phyloP scores from a whole-genome alignment of 129 eudicot species.

The Flaveria linearis region DNA sequence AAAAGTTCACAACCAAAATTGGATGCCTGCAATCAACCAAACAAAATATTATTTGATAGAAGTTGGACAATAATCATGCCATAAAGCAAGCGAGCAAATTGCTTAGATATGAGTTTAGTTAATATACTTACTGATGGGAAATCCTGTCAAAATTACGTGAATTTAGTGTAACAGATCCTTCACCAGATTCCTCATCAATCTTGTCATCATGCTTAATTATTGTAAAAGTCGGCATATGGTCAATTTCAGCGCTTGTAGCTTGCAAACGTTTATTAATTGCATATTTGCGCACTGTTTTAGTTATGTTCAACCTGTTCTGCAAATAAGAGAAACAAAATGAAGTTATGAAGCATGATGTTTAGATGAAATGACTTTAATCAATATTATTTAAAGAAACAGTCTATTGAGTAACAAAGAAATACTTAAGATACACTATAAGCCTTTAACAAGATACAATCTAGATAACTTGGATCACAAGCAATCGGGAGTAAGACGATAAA shows the following conservation, averaged over 20 bases:
- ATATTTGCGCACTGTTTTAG: constrained; percentile 78
- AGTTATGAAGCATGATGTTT: constrained; percentile 18
- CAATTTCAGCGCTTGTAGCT: constrained; percentile 65
- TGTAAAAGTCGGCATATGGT: constrained; percentile 45
- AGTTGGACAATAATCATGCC: background rate
- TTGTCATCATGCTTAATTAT: constrained; percentile 77
- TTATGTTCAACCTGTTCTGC: constrained; percentile 95
- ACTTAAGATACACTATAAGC: background rate
- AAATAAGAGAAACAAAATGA: constrained; percentile 32
- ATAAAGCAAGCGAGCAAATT: constrained; percentile 2
- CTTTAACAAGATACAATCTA: background rate
- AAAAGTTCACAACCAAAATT: constrained; percentile 76
- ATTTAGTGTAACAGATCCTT: constrained; percentile 70
- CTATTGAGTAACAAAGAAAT: background rate
- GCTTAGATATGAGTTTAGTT: constrained; percentile 1
- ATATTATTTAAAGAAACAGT: constrained; percentile 4
- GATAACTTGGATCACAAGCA: constrained; percentile 9
- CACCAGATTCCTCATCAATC: constrained; percentile 67
- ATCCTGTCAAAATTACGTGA: constrained; percentile 62
- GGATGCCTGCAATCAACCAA: constrained; percentile 49
- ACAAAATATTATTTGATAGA: background rate
- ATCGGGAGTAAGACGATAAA: constrained; percentile 12
- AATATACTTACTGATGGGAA: constrained; percentile 63
- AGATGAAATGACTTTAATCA: background rate
- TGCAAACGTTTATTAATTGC: constrained; percentile 62